Evolutionary conservation across 805 yeast genomes (phyloP), one percentile per base, ranked within the genome.

Genomic region (Metschnikowia lachancei): DNA sequence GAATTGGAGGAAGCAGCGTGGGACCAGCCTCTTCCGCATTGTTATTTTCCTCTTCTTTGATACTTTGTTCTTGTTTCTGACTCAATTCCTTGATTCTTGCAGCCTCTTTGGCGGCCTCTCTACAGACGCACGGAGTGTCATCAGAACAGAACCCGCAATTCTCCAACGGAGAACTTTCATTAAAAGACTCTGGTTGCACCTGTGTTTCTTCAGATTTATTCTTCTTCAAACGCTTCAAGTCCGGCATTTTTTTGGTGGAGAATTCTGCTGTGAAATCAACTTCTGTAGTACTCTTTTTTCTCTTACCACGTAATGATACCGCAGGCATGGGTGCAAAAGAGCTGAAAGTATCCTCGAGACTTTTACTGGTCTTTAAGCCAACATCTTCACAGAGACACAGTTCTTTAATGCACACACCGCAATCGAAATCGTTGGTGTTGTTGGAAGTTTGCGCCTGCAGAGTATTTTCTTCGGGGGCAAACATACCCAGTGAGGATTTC

Each of bases 61-160:
- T 18, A 19, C 28, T 24, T 30, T 29, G 47, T 33, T 44, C 47
- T 28, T 46, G 49, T 43, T 51, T 49, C 35, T 52, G 51, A 6
- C 59, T 52, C 18, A 70, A 56, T 16, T 59, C 56, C 46, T 62
- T 65, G 46, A 74, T 58, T 24, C 62, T 54, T 3, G 74, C 77
- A 1, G 76, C 77, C 57, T 76, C 81, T 54, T 73, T 71, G 2
- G 81, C 83, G 14, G 80, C 86, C 55, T 89, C 97, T 22, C 92
- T 80, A 63, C 97, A 92, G 2, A 92, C 86, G 66, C 98, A 92
- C 2, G 96, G 91, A 0, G 95, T 83, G 55, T 83, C 94, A 55
- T 87, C 96, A 0, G 95, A 81, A 61, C 98, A 92, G 65, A 92
- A 91, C 0, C 98, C 98, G 66, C 98, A 92, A 48, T 85, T 81